Base-by-base conservation (phyloP, 257 asterid genomes). In the Agastache rugosa region DNA sequence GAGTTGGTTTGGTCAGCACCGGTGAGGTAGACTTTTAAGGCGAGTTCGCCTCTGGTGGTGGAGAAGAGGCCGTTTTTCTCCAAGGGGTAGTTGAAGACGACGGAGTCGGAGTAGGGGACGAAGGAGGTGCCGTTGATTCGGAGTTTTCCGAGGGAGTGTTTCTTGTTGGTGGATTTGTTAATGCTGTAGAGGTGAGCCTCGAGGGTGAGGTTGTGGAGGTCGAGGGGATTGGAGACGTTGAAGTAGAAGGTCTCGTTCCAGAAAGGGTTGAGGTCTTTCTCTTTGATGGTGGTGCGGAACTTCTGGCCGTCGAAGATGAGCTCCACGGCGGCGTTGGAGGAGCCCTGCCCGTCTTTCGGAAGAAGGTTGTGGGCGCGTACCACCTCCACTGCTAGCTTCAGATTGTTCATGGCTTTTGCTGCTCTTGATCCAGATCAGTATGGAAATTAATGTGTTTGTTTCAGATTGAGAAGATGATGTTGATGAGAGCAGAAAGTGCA, bases 241-340 rank as follows among this genome's bases (percentile, higher is more conserved):
- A 93, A 89, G 71, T 78, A 85, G 84, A 89, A 87, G 0, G 91
- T 86, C 76, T 93, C 96, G 4, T 87, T 87, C 98, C 98, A 93
- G 68, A 42, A 44, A 0, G 97, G 98, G 65, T 86, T 71, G 19
- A 91, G 89, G 78, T 93, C 97, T 63, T 87, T 89, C 59, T 89
- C 91, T 72, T 91, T 91, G 65, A 87, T 67, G 37, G 90, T 83
- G 65, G 97, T 89, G 34, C 94, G 93, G 41, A 82, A 90, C 63
- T 85, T 93, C 83, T 89, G 97, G 51, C 79, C 86, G 71, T 93
- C 97, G 65, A 88, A 91, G 29, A 79, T 75, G 27, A 93, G 96
- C 82, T 93, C 98, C 63, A 93, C 97, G 45, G 84, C 85, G 47
- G 91, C 78, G 64, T 77, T 88, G 20, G 96, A 84, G 12, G 92